Evolutionary conservation across 2,329 filamentous ascomycete species (phyloP), one percentile per base, ranked within the genome.

Genomic region (Ceratocystis eucalypticola): DNA sequence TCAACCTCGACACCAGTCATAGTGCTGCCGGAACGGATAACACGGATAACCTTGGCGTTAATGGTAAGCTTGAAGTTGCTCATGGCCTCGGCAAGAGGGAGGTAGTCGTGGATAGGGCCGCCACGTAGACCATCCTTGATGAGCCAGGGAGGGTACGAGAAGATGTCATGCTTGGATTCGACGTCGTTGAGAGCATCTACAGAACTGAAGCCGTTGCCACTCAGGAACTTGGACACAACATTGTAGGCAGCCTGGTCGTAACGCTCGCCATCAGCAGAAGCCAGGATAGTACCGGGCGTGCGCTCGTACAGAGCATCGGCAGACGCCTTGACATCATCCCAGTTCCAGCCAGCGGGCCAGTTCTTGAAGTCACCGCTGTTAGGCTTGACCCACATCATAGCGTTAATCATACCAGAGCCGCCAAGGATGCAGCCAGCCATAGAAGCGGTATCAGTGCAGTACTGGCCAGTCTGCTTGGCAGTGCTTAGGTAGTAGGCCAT

Each of bases 371-470:
- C 91, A 72, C 91, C 88, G 6, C 76, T 73, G 6, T 81, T 78
- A 67, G 67, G 66, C 67, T 82, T 84, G 80, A 84, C 87, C 81
- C 84, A 88, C 48, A 89, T 78, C 61, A 84, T 85, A 64, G 86
- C 83, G 70, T 89, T 89, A 71, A 88, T 78, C 37, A 84, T 82
- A 20, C 84, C 82, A 7, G 84, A 83, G 66, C 87, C 87, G 62
- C 87, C 87, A 2, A 89, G 80, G 55, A 89, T 79, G 69, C 87
- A 89, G 10, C 85, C 87, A 15, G 85, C 84, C 84, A 88, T 88
- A 71, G 87, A 84, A 69, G 87, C 85, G 12, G 83, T 85, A 72
- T 89, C 87, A 1, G 80, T 80, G 74, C 87, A 89, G 55, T 83
- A 82, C 70, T 88, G 84, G 41, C 84, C 84, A 4, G 78, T 77